Percentiles rank a stretch among this genome's conserved stretches.
phyloP scores from a whole-genome alignment of 768 basidiomycete genomes.

The Hygrophoropsis aurantiaca region DNA sequence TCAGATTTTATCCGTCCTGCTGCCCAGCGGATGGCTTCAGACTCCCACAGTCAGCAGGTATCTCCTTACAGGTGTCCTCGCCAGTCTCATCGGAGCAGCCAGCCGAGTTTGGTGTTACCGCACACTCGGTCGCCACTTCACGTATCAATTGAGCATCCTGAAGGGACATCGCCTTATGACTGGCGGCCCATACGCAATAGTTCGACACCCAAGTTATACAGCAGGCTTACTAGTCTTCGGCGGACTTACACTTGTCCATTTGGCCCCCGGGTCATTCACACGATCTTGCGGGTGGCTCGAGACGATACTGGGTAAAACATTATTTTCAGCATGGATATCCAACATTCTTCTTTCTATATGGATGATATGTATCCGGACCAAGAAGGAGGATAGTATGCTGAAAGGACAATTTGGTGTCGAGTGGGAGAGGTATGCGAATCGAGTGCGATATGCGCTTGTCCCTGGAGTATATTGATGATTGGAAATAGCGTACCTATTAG shows the following conservation, averaged over 20 bases:
- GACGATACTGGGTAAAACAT: constrained; percentile 10
- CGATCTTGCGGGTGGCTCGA: constrained; percentile 26
- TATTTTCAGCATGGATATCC: constrained; percentile 28
- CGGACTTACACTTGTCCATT: constrained; percentile 31
- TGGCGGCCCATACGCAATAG: constrained; percentile 33
- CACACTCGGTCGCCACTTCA: constrained; percentile 33
- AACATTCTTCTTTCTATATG: constrained; percentile 22
- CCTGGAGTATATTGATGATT: too few relatives aligned
- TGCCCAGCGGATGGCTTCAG: too few relatives aligned
- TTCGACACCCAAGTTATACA: constrained; percentile 37
- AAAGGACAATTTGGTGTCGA: constrained; percentile 17
- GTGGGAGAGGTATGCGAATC: constrained; percentile 22
- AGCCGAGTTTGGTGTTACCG: constrained; percentile 37
- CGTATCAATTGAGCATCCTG: constrained; percentile 32
- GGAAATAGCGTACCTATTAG: too few relatives aligned
- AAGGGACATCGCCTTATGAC: constrained; percentile 31
- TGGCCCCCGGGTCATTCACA: constrained; percentile 29
- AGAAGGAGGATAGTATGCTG: constrained; percentile 23
- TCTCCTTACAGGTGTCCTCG: constrained; percentile 35
- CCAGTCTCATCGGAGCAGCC: constrained; percentile 30
- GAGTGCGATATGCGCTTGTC: constrained; percentile 25
- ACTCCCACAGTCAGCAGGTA: too few relatives aligned
- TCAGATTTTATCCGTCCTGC: too few relatives aligned
- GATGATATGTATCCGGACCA: constrained; percentile 26
- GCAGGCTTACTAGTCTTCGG: constrained; percentile 18